A percentile compares a stretch with the other conserved stretches of the same genome.
Evolutionary conservation across 2,329 filamentous ascomycete genomes (phyloP).

Genomic region (Calonectria pauciramosa): DNA sequence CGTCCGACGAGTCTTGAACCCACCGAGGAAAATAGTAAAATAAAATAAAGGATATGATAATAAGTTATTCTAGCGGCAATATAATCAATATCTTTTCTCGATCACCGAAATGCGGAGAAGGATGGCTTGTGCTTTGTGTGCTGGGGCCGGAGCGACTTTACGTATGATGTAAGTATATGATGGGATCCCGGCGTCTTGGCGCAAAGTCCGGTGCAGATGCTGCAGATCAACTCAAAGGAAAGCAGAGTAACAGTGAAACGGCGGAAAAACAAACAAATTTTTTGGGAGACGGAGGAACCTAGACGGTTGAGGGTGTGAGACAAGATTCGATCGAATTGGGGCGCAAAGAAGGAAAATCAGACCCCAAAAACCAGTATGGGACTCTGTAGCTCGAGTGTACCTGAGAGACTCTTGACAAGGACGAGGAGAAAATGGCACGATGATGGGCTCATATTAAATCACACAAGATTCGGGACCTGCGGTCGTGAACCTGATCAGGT

Average conservation of each 20-base stretch:
- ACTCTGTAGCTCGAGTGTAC: conserved; percentile 1
- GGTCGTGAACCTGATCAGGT: background rate
- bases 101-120: background rate
- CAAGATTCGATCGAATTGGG: background rate
- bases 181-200: background rate
- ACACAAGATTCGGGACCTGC: background rate
- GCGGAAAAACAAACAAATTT: background rate
- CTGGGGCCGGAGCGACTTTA: conserved; percentile 20
- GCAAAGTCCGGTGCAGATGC: background rate
- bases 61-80: background rate
- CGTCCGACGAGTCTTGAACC: conserved; percentile 10
- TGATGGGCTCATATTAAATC: conserved; percentile 1
- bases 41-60: background rate
- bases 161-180: conserved; percentile 8
- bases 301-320: background rate
- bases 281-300: background rate
- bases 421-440: background rate
- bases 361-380: conserved; percentile 26
- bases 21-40: conserved; percentile 7
- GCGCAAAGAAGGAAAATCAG: background rate
- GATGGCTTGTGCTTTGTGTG: background rate
- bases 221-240: background rate
- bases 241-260: background rate
- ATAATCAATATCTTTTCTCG: conserved; percentile 6
- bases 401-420: background rate